Evolutionary conservation across 2,329 filamentous ascomycete genomes (phyloP), one percentile per base, ranked within the genome.

Genomic region (Alternaria consortialis): DNA sequence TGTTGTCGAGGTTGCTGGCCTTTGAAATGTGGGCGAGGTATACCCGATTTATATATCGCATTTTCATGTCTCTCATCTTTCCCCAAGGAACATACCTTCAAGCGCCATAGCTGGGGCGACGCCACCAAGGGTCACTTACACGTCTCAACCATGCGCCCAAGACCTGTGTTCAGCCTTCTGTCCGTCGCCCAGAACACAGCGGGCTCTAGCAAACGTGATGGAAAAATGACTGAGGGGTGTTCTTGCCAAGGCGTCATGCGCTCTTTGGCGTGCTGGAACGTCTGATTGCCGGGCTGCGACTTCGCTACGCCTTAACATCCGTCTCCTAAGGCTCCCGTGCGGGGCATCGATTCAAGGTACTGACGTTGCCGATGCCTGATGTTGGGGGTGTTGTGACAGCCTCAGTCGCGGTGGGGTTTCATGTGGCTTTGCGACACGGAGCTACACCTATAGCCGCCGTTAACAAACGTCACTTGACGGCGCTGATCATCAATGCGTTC

Each of bases 261-360:
- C 34, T 70, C 63, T 72, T 53, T 58, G 58, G 69, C 56, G 51
- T 72, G 65, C 67, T 74, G 69, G 68, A 68, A 73, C 71, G 73
- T 76, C 64, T 77, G 74, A 77, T 76, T 70, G 65, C 57, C 74
- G 58, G 68, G 55, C 64, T 74, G 73, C 65, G 69, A 76, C 75
- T 65, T 74, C 69, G 72, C 52, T 63, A 66, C 56, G 67, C 66
- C 64, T 72, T 73, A 73, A 57, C 53, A 56, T 17, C 63, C 44
- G 46, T 39, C 57, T 58, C 44, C 63, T 72, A 67, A 67, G 66
- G 62, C 58, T 65, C 65, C 47, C 56, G 44, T 53, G 67, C 46
- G 57, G 66, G 58, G 60, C 34, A 56, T 42, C 54, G 58, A 64
- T 64, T 55, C 50, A 53, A 57, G 57, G 9, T 47, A 62, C 58